These are phyloP conservation scores for Macrophomina tecta DNA, from an alignment of 2,329 filamentous ascomycete species.

Conservation along the genomic window DNA sequence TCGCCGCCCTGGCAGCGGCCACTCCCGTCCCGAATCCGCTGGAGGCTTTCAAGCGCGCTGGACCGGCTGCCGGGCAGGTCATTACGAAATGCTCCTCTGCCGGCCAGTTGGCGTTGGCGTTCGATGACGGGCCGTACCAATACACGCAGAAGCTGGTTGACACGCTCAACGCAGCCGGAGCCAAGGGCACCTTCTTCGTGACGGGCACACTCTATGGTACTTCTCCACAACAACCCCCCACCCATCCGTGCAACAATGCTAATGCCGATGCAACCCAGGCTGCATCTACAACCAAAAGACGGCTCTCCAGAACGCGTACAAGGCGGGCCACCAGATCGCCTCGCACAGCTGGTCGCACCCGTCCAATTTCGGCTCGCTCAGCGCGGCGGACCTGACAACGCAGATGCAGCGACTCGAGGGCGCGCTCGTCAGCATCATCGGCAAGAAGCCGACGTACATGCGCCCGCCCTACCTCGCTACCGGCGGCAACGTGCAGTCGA, in stretches of 20 bases:
- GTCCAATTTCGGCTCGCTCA: conserved; percentile 41
- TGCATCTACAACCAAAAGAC: conserved; percentile 44
- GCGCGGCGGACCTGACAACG: conserved; percentile 37
- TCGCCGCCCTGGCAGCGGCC: conserved; percentile 5
- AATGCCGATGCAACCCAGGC: conserved; percentile 30
- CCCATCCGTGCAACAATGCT: background rate
- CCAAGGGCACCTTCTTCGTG: conserved; percentile 45
- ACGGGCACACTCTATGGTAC: conserved; percentile 41
- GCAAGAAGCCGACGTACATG: conserved; percentile 46
- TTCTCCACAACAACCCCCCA: background rate
- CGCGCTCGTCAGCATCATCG: conserved; percentile 45
- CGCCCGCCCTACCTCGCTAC: conserved; percentile 45
- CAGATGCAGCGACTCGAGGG: conserved; percentile 43
- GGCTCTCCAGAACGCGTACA: conserved; percentile 41
- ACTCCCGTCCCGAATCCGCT: conserved; percentile 25
- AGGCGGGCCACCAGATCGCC: conserved; percentile 44
- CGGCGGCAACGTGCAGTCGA: conserved; percentile 39
- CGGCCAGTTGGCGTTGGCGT: conserved; percentile 41
- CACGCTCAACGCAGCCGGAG: conserved; percentile 39
- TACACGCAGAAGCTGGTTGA: conserved; percentile 43
- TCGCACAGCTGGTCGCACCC: conserved; percentile 45
- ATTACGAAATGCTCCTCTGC: conserved; percentile 40
- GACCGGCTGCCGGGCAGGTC: conserved; percentile 38
- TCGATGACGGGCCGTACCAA: conserved; percentile 45
- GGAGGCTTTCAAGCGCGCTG: conserved; percentile 38